Conservation (phyloP, 805 yeast species). For the Saccharomycopsis sp. region DNA sequence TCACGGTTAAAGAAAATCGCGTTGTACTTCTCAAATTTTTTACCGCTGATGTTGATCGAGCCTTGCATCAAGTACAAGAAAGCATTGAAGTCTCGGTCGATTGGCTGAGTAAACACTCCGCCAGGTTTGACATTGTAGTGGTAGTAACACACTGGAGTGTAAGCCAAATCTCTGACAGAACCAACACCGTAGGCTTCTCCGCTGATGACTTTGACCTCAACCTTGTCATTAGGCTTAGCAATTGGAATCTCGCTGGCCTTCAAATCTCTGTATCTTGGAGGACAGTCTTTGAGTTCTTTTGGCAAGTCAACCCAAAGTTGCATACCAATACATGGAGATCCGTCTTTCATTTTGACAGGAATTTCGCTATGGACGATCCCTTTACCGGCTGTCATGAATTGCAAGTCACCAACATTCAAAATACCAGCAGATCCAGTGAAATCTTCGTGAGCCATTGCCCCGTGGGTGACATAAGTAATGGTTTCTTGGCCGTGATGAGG, state of each 20-base stretch:
- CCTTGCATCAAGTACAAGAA: conserved; percentile 67
- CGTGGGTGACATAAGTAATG: conserved; percentile 59
- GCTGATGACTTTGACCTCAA: conserved; percentile 62
- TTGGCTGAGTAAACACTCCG: conserved; percentile 50
- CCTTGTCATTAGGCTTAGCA: conserved; percentile 55
- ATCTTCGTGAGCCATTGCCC: conserved; percentile 75
- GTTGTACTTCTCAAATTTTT: conserved; percentile 37
- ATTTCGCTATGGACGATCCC: conserved; percentile 84
- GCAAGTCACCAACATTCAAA: conserved; percentile 73
- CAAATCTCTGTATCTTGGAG: conserved; percentile 72
- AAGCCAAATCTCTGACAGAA: conserved; percentile 67
- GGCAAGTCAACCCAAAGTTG: conserved; percentile 88
- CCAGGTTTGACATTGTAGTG: conserved; percentile 59
- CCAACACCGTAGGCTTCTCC: conserved; percentile 74
- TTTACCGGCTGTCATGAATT: conserved; percentile 88
- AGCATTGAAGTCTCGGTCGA: conserved; percentile 55
- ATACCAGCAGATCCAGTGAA: conserved; percentile 81
- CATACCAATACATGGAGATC: conserved; percentile 56
- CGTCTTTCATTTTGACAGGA: conserved; percentile 52
- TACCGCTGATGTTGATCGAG: conserved; percentile 39
- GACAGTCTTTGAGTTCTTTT: conserved; percentile 47
- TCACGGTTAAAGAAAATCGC: conserved; percentile 60
- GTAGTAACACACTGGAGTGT: conserved; percentile 72
- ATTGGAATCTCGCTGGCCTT: conserved; percentile 36
- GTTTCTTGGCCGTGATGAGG: conserved; percentile 83